A percentile compares a stretch with the other conserved stretches of the same genome.
Evolutionary conservation across 257 asterid genomes (phyloP).

Genomic region (Fraxinus cuspidata): DNA sequence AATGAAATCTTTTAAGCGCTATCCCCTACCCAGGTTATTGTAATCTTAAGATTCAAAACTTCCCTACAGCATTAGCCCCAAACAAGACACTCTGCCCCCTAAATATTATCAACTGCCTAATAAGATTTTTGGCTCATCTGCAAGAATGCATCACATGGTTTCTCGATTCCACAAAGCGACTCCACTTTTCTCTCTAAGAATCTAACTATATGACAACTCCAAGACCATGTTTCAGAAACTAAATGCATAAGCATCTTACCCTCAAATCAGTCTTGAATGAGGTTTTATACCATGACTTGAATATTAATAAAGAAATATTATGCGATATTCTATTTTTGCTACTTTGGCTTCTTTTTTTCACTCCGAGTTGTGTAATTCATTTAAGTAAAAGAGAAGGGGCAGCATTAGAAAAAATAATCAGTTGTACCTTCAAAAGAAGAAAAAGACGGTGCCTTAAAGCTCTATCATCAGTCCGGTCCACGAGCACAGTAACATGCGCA

Average conservation of each 20-base stretch:
- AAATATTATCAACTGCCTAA: neutral
- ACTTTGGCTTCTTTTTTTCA: neutral
- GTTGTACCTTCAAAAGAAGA: conserved; percentile 82
- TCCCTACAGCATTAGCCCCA: neutral
- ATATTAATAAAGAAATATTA: conserved; percentile 6
- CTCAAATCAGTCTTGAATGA: conserved; percentile 3
- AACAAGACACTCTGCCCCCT: neutral
- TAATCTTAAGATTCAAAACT: neutral
- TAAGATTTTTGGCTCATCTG: neutral
- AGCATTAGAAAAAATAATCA: neutral
- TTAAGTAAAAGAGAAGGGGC: neutral
- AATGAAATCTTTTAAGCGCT: neutral
- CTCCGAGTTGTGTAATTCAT: neutral
- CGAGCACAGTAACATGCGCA: conserved; percentile 88
- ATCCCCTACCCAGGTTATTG: neutral
- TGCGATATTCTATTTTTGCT: neutral
- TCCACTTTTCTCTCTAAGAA: neutral
- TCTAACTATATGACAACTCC: neutral
- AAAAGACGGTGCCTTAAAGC: conserved; percentile 98
- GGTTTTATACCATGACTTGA: neutral
- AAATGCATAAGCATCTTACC: conserved; percentile 2
- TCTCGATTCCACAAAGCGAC: neutral
- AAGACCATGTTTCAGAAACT: conserved; percentile 13
- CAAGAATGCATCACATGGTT: neutral
- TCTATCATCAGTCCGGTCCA: conserved; percentile 98